Base-by-base conservation (phyloP, 306 rosid genomes). In the Albizia julibrissin region DNA sequence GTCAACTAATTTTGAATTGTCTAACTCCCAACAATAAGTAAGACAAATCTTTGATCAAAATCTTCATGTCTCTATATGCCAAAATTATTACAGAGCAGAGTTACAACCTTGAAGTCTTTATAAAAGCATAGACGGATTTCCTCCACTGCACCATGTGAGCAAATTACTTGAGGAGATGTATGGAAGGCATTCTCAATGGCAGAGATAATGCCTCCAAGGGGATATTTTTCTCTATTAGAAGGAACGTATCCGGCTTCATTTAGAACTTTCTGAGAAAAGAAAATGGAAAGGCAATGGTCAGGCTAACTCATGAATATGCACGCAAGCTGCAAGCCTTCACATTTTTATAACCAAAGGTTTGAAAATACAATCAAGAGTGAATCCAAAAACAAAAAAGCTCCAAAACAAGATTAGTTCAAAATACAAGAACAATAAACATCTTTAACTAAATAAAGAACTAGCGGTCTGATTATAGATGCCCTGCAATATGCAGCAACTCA, bases 101-200 rank as follows among this genome's bases (percentile, higher is more conserved):
- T 73, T 62, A 77, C 10, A 82, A 95, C 99, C 98, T 86, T 83
- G 78, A 95, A 91, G 73, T 93, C 94, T 86, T 93, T 95, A 87
- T 90, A 92, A 87, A 95, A 95, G 92, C 99, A 95, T 27, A 95
- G 74, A 44, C 70, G 83, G 77, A 95, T 92, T 89, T 95, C 99
- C 90, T 87, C 80, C 72, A 95, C 40, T 19, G 96, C 77, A 80
- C 74, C 99, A 34, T 85, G 81, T 66, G 87, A 84, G 90, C 99
- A 95, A 71, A 58, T 58, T 66, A 95, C 72, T 87, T 8, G 21
- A 72, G 99, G 99, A 84, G 99, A 82, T 56, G 78, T 33, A 22
- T 86, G 97, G 88, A 92, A 95, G 86, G 94, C 98, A 87, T 95
- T 95, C 90, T 95, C 89, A 81, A 95, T 88, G 81, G 99, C 94